Conservation (phyloP, 2,329 filamentous ascomycete genomes). For the Cercospora sp. region DNA sequence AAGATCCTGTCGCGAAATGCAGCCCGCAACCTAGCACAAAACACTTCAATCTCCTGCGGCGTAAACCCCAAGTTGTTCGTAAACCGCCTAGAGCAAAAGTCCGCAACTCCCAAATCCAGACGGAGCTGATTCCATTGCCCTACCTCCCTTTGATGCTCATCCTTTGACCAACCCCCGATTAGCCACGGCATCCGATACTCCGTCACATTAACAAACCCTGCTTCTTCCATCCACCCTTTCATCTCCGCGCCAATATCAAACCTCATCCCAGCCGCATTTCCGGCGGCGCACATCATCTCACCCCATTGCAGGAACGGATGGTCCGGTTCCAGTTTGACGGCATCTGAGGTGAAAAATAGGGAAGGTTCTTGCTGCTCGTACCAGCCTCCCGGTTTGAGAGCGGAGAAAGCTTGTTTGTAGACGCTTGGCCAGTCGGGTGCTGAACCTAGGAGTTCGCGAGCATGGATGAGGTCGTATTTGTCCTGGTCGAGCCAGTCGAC, state of each 20-base stretch:
- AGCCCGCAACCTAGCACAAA: constrained; percentile 16
- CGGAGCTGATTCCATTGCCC: constrained; percentile 26
- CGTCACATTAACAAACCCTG: constrained; percentile 32
- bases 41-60: constrained; percentile 22
- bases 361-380: constrained; percentile 24
- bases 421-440: constrained; percentile 28
- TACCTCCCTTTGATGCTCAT: constrained; percentile 25
- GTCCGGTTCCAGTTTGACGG: constrained; percentile 19
- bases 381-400: constrained; percentile 32
- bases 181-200: constrained; percentile 30
- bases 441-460: constrained; percentile 32
- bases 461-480: constrained; percentile 45
- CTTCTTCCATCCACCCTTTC: constrained; percentile 27
- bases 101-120: constrained; percentile 20
- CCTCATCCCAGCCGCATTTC: constrained; percentile 20
- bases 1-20: constrained; percentile 19
- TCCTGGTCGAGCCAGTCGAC: constrained; percentile 37
- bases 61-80: constrained; percentile 16
- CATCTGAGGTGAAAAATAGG: constrained; percentile 27
- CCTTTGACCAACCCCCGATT: constrained; percentile 32
- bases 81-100: constrained; percentile 24
- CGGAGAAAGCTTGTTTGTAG: constrained; percentile 21
- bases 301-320: constrained; percentile 27
- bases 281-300: constrained; percentile 26
- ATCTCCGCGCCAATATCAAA: constrained; percentile 26